Percentiles rank a stretch among this genome's conserved stretches.
Conservation (phyloP, 2,329 filamentous ascomycete genomes). For the Sphaerulina populicola region DNA sequence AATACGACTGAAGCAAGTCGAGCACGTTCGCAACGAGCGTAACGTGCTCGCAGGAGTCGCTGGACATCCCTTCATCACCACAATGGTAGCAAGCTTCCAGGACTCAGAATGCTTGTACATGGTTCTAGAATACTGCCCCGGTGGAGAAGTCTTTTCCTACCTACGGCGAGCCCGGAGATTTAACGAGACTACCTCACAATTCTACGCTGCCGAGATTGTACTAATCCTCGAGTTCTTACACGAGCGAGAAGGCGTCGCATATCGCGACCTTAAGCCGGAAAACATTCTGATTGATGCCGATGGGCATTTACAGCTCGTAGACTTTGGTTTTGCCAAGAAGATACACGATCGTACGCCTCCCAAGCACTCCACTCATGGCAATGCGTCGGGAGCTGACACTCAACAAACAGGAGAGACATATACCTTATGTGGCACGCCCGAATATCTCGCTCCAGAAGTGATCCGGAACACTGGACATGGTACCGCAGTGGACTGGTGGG, state of each 20-base stretch:
- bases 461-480: conserved; percentile 71
- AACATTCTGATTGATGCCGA: conserved; percentile 70
- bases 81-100: conserved; percentile 68
- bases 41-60: conserved; percentile 67
- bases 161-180: conserved; percentile 69
- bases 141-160: conserved; percentile 78
- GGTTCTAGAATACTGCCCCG: conserved; percentile 74
- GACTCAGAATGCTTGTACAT: conserved; percentile 73
- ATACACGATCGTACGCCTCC: conserved; percentile 50
- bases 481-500: conserved; percentile 78
- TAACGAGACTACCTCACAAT: conserved; percentile 67
- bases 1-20: conserved; percentile 75
- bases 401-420: conserved; percentile 57
- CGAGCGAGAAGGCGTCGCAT: conserved; percentile 70
- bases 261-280: conserved; percentile 74
- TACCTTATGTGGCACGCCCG: conserved; percentile 73
- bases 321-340: conserved; percentile 79
- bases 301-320: conserved; percentile 73
- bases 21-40: conserved; percentile 78
- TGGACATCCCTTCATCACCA: conserved; percentile 76
- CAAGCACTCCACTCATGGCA: conserved; percentile 1
- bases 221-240: conserved; percentile 73
- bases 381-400: conserved; percentile 15
- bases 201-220: conserved; percentile 78
- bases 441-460: conserved; percentile 76